phyloP scores from a whole-genome alignment of 345 rosid species.

The Moringa oleifera region DNA sequence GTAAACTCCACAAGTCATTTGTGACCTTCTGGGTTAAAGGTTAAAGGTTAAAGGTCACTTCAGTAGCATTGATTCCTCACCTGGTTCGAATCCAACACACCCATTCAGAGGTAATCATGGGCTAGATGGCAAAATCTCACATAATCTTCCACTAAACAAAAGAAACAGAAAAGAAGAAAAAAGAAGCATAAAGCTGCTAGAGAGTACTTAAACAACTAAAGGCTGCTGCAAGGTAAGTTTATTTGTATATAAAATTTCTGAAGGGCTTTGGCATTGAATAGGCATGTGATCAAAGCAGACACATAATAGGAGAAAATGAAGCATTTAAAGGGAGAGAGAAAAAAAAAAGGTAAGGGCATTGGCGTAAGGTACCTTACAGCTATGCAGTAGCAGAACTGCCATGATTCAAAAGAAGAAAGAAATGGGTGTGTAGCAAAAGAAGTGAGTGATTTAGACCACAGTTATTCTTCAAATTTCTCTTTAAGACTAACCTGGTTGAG shows the following conservation, averaged over 20 bases:
- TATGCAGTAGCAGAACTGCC: conserved; percentile 36
- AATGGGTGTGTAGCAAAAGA: conserved; percentile 13
- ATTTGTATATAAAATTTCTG: background rate
- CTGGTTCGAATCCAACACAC: conserved; percentile 24
- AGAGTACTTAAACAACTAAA: conserved; percentile 6
- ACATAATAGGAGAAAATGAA: conserved; percentile 11
- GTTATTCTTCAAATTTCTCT: conserved; percentile 19
- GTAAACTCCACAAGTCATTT: background rate
- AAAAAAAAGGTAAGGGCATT: conserved; percentile 9
- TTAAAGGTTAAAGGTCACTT: conserved; percentile 7
- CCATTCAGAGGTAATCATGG: conserved; percentile 36
- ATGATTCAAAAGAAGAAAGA: conserved; percentile 44
- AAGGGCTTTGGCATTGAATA: conserved; percentile 6
- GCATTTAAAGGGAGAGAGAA: background rate
- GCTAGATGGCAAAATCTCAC: conserved; percentile 27
- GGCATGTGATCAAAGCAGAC: conserved; percentile 32
- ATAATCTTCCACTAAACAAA: conserved; percentile 33
- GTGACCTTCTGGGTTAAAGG: conserved; percentile 12
- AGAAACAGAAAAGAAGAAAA: background rate
- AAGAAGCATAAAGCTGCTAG: conserved; percentile 25
- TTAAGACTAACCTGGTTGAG: conserved; percentile 27
- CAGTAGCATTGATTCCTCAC: conserved; percentile 25
- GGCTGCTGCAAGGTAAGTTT: conserved; percentile 7
- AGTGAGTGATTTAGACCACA: conserved; percentile 28
- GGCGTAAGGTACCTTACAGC: conserved; percentile 44